Evolutionary conservation across 75 land plant species (phyloP), one percentile per base, ranked within the genome.

Genomic region (Isoetes taiwanensis): DNA sequence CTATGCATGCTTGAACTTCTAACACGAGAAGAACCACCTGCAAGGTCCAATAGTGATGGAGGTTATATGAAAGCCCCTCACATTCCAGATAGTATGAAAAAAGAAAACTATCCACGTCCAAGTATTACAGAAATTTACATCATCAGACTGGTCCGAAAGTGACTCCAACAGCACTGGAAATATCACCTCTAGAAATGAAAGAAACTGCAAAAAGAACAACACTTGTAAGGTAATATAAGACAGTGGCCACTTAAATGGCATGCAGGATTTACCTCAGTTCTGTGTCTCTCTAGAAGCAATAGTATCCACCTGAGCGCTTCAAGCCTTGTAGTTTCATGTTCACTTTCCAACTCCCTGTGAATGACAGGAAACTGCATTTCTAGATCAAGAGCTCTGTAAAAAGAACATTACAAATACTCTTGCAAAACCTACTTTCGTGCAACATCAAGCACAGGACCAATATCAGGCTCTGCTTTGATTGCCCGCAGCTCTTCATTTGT

Each of bases 401-500:
- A 3, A 23, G 3, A 46, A 5, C 4, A 23, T 55, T 12, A 27
- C 57, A 5, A 6, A 24, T 32, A 10, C 4, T 5, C 26, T 21
- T 28, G 30, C 31, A 2, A 27, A 1, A 23, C 1, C 28, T 59
- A 89, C 99, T 90, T 89, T 74, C 79, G 78, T 35, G 99, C 86
- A 67, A 88, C 71, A 30, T 63, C 60, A 28, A 94, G 96, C 28
- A 94, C 80, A 24, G 99, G 69, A 28, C 80, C 84, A 27, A 94
- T 70, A 67, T 89, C 82, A 52, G 94, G 79, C 41, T 55, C 82
- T 31, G 80, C 82, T 2, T 69, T 61, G 17, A 80, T 78, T 26
- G 62, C 68, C 52, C 84, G 91, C 46, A 94, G 82, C 76, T 82
- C 91, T 34, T 89, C 99, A 80, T 94, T 94, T 46, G 99, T 94